Evolutionary conservation across 148 eudicot genomes (phyloP), one percentile per base, ranked within the genome.

Genomic region (Cornus florida): DNA sequence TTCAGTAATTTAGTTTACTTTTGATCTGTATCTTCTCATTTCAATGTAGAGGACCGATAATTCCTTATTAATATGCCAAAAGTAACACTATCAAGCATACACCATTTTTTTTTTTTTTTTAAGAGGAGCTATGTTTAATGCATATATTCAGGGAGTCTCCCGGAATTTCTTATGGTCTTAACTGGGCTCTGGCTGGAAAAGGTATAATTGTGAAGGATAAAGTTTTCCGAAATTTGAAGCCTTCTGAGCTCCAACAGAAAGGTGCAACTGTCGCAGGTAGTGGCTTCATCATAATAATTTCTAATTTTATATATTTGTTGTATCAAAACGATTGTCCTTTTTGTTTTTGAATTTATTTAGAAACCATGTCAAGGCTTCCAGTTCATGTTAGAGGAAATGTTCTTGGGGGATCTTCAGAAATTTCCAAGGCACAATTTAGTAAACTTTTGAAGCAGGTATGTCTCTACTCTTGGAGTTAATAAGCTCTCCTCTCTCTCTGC

Each of bases 381-480:
- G 10, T 78, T 57, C 73, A 73, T 57, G 66, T 67, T 72, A 68
- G 84, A 56, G 84, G 84, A 72, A 59, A 73, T 73, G 75, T 68
- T 28, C 14, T 32, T 5, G 64, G 74, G 10, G 75, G 74, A 19
- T 67, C 64, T 66, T 73, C 78, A 35, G 50, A 67, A 73, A 73
- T 82, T 68, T 73, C 81, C 41, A 82, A 74, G 75, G 78, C 81
- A 73, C 84, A 82, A 20, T 82, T 78, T 69, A 56, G 69, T 43
- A 82, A 60, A 70, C 84, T 82, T 43, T 69, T 82, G 70, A 73
- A 73, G 70, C 84, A 82, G 84, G 84, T 74, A 77, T 69, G 78
- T 74, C 38, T 67, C 12, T 24, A 14, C 43, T 73, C 48, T 24
- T 62, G 59, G 38, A 6, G 41, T 75, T 66, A 19, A 35, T 73